A percentile compares a stretch with the other conserved stretches of the same genome.
Evolutionary conservation across 78 protist species (phyloP).

Genomic region (Emiliania huxleyi): DNA sequence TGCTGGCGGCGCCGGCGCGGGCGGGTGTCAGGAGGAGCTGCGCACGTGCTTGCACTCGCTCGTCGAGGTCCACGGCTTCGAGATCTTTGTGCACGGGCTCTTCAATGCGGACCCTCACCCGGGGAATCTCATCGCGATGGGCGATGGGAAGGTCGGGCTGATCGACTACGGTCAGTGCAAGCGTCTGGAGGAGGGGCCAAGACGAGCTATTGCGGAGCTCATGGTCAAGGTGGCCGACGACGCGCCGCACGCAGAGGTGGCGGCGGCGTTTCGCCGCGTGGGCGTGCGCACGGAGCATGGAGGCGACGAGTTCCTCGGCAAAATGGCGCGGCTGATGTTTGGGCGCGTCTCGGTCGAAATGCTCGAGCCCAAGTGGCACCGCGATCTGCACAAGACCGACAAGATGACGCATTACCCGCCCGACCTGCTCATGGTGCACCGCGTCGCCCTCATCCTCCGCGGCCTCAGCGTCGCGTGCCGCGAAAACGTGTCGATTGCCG

Average conservation of each 20-base stretch:
- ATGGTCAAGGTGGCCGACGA: slow-evolving; percentile 16
- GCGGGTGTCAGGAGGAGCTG: neutral
- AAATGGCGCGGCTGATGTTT: neutral
- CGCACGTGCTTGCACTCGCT: neutral
- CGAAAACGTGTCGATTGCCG: neutral
- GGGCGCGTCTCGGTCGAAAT: neutral
- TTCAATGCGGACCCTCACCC: slow-evolving; percentile 70
- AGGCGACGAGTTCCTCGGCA: neutral
- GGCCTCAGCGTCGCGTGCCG: neutral
- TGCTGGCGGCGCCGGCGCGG: neutral
- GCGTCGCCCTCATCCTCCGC: neutral
- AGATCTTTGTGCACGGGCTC: slow-evolving; percentile 37
- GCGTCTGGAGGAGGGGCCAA: neutral
- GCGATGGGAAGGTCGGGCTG: slow-evolving; percentile 61
- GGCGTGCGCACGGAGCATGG: slow-evolving; percentile 15
- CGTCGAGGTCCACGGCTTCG: slow-evolving; percentile 33
- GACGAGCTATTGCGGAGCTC: neutral
- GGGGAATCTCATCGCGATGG: slow-evolving; percentile 54
- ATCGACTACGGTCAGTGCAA: slow-evolving; percentile 68
- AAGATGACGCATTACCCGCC: neutral
- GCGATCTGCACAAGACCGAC: neutral
- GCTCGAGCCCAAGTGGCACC: neutral
- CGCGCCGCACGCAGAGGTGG: neutral
- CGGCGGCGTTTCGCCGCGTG: neutral
- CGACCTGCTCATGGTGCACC: neutral